Percentiles rank a stretch among this genome's conserved stretches.
phyloP scores from a whole-genome alignment of 768 basidiomycete genomes.

The Lentinula aciculospora region DNA sequence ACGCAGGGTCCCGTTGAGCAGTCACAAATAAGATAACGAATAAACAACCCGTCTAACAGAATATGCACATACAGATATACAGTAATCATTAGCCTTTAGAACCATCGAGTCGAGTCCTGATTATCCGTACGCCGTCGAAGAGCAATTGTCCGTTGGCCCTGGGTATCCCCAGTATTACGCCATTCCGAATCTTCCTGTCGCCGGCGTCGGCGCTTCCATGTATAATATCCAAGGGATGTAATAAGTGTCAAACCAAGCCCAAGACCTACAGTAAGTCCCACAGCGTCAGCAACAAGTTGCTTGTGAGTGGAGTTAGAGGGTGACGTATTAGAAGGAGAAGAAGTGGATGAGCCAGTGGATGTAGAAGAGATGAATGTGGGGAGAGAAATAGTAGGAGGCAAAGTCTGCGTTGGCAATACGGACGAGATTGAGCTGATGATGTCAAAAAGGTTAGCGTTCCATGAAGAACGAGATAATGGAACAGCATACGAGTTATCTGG shows the following conservation, averaged over 20 bases:
- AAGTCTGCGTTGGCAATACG: slow-evolving; percentile 2
- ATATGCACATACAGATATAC: neutral
- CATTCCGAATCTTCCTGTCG: neutral
- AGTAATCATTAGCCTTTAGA: neutral
- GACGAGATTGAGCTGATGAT: slow-evolving; percentile 3
- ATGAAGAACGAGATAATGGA: neutral
- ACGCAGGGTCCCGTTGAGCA: neutral
- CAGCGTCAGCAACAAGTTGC: slow-evolving; percentile 21
- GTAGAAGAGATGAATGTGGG: slow-evolving; percentile 1
- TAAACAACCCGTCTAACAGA: no score
- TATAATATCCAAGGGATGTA: slow-evolving; percentile 16
- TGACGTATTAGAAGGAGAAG: neutral
- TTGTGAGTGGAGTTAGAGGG: neutral
- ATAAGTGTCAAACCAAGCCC: slow-evolving; percentile 26
- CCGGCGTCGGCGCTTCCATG: slow-evolving; percentile 21
- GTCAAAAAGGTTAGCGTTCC: neutral
- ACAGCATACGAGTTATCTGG: slow-evolving; percentile 28
- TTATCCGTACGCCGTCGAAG: slow-evolving; percentile 7
- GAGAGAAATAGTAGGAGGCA: slow-evolving; percentile 4
- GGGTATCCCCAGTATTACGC: neutral
- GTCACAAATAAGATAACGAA: neutral
- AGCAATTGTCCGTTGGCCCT: neutral
- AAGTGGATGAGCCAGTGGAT: neutral
- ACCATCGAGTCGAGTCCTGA: slow-evolving; percentile 5
- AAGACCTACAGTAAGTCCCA: slow-evolving; percentile 29